Percentiles rank a stretch among this genome's conserved stretches.
phyloP scores from a whole-genome alignment of 345 rosid species.

The Gynandropsis gynandra region DNA sequence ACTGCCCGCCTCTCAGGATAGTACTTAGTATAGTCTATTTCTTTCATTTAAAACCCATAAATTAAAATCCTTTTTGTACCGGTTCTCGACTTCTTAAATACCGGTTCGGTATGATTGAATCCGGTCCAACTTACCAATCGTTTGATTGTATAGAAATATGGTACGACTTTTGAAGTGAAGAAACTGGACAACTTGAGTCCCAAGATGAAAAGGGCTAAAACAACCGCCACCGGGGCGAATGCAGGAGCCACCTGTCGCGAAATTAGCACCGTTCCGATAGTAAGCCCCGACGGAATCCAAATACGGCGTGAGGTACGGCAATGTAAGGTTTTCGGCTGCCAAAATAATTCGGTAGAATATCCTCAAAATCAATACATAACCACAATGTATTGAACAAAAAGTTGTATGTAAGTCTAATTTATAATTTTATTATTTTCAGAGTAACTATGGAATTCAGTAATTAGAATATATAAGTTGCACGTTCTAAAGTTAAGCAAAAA shows the following conservation, averaged over 20 bases:
- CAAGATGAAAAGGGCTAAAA: slow-evolving; percentile 54
- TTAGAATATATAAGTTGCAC: too few species aligned
- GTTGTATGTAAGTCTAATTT: too few species aligned
- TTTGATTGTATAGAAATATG: slow-evolving; percentile 32
- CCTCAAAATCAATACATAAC: background rate
- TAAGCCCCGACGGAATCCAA: slow-evolving; percentile 56
- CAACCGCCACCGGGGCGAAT: slow-evolving; percentile 45
- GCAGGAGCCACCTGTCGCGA: slow-evolving; percentile 70
- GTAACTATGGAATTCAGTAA: too few species aligned
- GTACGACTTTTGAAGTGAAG: slow-evolving; percentile 49
- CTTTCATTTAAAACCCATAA: too few species aligned
- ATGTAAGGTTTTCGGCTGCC: slow-evolving; percentile 52
- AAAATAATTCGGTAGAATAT: background rate
- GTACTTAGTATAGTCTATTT: too few species aligned
- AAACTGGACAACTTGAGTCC: slow-evolving; percentile 53
- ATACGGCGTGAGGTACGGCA: slow-evolving; percentile 57
- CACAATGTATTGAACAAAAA: background rate
- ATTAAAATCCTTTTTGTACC: too few species aligned
- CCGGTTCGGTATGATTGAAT: slow-evolving; percentile 2
- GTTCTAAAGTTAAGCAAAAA: too few species aligned
- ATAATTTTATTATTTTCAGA: too few species aligned
- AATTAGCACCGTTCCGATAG: slow-evolving; percentile 64
- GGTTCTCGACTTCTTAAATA: too few species aligned
- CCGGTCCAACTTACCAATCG: slow-evolving; percentile 23
- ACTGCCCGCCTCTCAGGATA: too few species aligned